These are phyloP conservation scores for Physcomitrium patens DNA, from an alignment of 225 moss, liverwort and hornwort species.

Conservation along the genomic window DNA sequence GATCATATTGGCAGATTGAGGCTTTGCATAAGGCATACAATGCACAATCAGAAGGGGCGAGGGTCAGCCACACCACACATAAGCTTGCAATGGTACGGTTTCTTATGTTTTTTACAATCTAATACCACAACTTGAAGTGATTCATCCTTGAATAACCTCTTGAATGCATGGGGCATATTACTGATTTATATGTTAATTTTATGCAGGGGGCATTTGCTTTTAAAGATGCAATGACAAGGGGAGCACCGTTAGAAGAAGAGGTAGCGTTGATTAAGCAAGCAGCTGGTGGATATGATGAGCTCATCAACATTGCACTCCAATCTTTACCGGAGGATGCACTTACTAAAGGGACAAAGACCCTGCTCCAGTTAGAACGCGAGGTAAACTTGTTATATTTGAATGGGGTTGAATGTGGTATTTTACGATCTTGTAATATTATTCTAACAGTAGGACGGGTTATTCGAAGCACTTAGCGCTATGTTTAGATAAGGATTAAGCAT, in stretches of 20 bases:
- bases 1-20: slow-evolving; percentile 65
- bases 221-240: slow-evolving; percentile 85
- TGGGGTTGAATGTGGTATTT: slow-evolving; percentile 11
- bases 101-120: slow-evolving; percentile 9
- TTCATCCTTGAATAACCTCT: slow-evolving; percentile 1
- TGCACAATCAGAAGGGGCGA: slow-evolving; percentile 86
- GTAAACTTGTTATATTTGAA: slow-evolving; percentile 43
- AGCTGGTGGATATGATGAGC: slow-evolving; percentile 79
- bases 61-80: slow-evolving; percentile 90
- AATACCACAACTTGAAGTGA: background rate
- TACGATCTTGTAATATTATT: background rate
- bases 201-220: slow-evolving; percentile 94
- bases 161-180: slow-evolving; percentile 10
- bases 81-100: slow-evolving; percentile 93
- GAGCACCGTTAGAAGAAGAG: slow-evolving; percentile 74
- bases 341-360: slow-evolving; percentile 72
- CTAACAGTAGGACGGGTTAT: slow-evolving; percentile 4
- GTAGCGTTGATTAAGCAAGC: slow-evolving; percentile 75
- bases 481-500: slow-evolving; percentile 25
- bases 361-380: slow-evolving; percentile 78
- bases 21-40: slow-evolving; percentile 84
- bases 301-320: slow-evolving; percentile 80
- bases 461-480: slow-evolving; percentile 7
- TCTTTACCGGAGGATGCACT: slow-evolving; percentile 82
- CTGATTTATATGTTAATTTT: slow-evolving; percentile 9